phyloP scores from a whole-genome alignment of 2,329 filamentous ascomycete genomes.

The Phoma sp. region DNA sequence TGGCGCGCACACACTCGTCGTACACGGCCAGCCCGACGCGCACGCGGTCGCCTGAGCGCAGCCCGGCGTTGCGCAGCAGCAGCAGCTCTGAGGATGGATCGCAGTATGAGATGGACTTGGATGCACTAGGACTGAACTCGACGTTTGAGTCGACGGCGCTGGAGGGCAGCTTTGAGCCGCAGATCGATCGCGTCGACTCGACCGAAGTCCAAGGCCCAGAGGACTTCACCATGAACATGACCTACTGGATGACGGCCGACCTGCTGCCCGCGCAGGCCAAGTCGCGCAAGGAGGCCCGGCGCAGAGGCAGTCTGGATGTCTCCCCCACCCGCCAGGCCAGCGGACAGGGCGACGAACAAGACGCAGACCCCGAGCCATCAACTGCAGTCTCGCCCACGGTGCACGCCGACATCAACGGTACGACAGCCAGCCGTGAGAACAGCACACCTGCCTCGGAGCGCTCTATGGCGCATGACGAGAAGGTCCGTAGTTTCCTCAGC shows the following conservation, averaged over 20 bases:
- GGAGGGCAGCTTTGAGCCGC: constrained; percentile 33
- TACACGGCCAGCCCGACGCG: constrained; percentile 44
- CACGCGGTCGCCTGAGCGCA: constrained; percentile 32
- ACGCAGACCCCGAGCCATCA: constrained; percentile 21
- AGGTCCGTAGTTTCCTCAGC: constrained; percentile 47
- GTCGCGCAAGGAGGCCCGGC: constrained; percentile 40
- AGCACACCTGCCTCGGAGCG: constrained; percentile 34
- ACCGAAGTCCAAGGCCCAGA: constrained; percentile 51
- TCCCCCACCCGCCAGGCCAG: constrained; percentile 20
- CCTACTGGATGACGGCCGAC: constrained; percentile 50
- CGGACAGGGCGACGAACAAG: constrained; percentile 29
- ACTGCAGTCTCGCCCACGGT: constrained; percentile 26
- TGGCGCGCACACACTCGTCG: constrained; percentile 44
- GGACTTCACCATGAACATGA: constrained; percentile 53
- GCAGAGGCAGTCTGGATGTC: constrained; percentile 12
- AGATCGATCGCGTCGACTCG: constrained; percentile 46
- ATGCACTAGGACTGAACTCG: constrained; percentile 45
- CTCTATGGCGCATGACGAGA: constrained; percentile 48
- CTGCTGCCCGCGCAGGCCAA: constrained; percentile 38
- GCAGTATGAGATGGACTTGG: constrained; percentile 49
- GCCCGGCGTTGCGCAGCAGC: constrained; percentile 30
- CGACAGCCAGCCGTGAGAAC: constrained; percentile 26
- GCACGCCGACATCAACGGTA: constrained; percentile 34
- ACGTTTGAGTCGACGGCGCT: constrained; percentile 43
- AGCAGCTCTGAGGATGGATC: constrained; percentile 40